Conservation (phyloP, 1,284 basidiomycete genomes). For the Heterobasidion occidentale region DNA sequence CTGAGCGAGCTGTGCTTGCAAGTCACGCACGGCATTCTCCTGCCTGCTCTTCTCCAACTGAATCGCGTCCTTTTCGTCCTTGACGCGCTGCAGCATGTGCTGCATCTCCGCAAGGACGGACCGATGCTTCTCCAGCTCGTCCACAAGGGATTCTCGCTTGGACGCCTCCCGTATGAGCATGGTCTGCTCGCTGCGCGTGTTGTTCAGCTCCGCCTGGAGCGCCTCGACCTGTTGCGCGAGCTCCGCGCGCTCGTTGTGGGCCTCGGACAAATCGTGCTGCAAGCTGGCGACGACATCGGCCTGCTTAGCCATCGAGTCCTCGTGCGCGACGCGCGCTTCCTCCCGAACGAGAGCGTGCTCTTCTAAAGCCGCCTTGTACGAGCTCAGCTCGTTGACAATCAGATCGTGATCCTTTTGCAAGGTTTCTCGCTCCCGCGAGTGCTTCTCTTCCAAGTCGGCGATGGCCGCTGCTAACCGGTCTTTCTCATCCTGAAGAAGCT, state of each 20-base stretch:
- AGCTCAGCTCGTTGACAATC: constrained; percentile 53
- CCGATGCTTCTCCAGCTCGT: constrained; percentile 72
- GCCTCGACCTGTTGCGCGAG: constrained; percentile 46
- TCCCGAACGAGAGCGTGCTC: constrained; percentile 46
- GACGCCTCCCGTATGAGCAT: constrained; percentile 64
- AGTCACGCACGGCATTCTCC: constrained; percentile 59
- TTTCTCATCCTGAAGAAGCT: constrained; percentile 24
- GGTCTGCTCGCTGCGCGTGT: constrained; percentile 48
- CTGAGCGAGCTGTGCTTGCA: constrained; percentile 67
- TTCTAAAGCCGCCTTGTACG: constrained; percentile 51
- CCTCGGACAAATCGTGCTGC: constrained; percentile 38
- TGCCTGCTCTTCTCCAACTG: constrained; percentile 65
- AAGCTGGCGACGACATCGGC: constrained; percentile 34
- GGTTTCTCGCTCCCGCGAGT: constrained; percentile 32
- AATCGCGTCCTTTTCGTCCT: constrained; percentile 74
- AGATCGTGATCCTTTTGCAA: constrained; percentile 45
- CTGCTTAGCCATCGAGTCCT: constrained; percentile 44
- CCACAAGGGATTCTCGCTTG: constrained; percentile 61
- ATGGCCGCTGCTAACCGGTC: constrained; percentile 22
- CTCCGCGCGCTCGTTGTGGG: constrained; percentile 42
- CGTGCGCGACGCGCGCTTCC: constrained; percentile 41
- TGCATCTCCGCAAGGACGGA: constrained; percentile 69
- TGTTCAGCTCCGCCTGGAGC: constrained; percentile 53
- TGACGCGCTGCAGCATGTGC: constrained; percentile 63
- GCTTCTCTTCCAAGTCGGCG: constrained; percentile 27